Evolutionary conservation across 306 rosid species (phyloP), one percentile per base, ranked within the genome.

Genomic region (Astragalus membranaceus): DNA sequence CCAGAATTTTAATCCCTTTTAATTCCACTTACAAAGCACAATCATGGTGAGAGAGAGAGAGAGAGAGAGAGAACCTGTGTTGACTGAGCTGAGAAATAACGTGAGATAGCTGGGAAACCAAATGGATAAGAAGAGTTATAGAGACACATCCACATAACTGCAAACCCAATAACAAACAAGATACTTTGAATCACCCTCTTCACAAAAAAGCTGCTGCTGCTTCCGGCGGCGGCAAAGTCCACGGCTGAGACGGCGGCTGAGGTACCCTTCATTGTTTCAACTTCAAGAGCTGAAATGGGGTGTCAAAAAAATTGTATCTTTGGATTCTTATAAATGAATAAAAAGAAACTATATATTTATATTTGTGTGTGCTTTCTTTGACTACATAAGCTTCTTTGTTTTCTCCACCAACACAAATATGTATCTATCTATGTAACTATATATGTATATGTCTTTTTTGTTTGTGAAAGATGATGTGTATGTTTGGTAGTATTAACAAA

Each of bases 81-180:
- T 4, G 84, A 83, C 3, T 7, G 8, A 69, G 66, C 64, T 44
- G 8, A 20, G 62, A 67, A 50, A 70, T 79, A 50, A 64, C 33
- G 37, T 7, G 83, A 74, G 64, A 66, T 50, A 20, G 64, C n/a
- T 11, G 74, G 72, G 57, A 84, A 76, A n/a, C 68, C 75, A 30
- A 79, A 76, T 17, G 85, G 81, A 44, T 68, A 43, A 37, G 72
- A 76, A 37, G 80, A 32, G 58, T 70, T 79, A 4, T 39, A 75
- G 36, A 82, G 42, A 69, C 80, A 17, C 20, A 84, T 10, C 78
- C 70, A 73, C 44, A 79, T 33, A 23, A 78, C 73, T 8, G 13
- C 72, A 46, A 80, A 47, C 10, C 80, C 90, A 13, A 82, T 61
- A 52, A 84, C 54, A 8, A 79, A 8, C 41, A 73, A 7, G 6